Evolutionary conservation across 2,329 filamentous ascomycete genomes (phyloP).

Genomic region (Claviceps humidiphila): DNA sequence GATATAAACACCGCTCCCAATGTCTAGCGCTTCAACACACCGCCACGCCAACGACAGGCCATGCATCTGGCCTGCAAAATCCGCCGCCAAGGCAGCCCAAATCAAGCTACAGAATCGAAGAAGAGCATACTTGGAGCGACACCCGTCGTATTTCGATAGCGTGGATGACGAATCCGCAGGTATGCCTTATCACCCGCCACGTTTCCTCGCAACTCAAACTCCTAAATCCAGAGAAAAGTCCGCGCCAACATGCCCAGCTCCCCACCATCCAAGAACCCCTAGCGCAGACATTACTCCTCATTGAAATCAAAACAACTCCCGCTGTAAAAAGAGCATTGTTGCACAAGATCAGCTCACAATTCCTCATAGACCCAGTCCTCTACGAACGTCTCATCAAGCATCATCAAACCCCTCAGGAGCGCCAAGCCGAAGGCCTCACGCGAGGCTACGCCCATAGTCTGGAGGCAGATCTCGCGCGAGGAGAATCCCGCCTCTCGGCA

Average conservation of each 20-base stretch:
- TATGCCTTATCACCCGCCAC: constrained; percentile 13
- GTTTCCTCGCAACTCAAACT: too few species aligned
- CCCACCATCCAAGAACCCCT: too few species aligned
- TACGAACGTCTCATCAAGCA: constrained; percentile 70
- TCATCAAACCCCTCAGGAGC: constrained; percentile 61
- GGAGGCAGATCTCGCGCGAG: constrained; percentile 62
- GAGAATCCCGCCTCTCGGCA: constrained; percentile 60
- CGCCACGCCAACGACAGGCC: constrained; percentile 19
- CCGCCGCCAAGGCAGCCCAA: constrained; percentile 26
- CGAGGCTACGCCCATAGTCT: constrained; percentile 71
- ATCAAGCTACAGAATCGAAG: constrained; percentile 62
- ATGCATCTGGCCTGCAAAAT: constrained; percentile 29
- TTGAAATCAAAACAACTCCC: too few species aligned
- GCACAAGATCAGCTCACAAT: not conserved
- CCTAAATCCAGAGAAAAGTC: too few species aligned
- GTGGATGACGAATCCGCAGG: constrained; percentile 43
- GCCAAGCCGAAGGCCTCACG: constrained; percentile 55
- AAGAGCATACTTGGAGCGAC: constrained; percentile 58
- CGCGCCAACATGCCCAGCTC: too few species aligned
- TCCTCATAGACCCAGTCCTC: constrained; percentile 52
- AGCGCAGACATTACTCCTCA: too few species aligned
- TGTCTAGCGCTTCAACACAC: not conserved
- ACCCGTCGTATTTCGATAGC: constrained; percentile 57
- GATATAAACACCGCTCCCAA: not conserved
- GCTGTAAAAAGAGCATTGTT: too few species aligned